Evolutionary conservation across 1,284 basidiomycete species (phyloP).

Genomic region (Cryptococcus floricola): DNA sequence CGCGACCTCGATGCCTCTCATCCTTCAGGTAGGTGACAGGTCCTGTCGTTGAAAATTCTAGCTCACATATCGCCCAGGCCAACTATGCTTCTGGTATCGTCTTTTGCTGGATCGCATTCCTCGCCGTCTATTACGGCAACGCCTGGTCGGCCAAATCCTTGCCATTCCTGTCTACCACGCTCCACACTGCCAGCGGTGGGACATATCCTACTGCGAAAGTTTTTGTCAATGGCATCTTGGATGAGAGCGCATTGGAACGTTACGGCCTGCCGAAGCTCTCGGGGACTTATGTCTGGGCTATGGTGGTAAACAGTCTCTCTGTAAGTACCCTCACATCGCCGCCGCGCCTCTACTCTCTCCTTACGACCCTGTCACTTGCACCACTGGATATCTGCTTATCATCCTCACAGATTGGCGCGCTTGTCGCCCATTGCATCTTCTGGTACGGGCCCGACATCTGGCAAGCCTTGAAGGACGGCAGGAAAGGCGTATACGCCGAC

Average conservation of each 20-base stretch:
- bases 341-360: no score
- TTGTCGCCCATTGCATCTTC: slow-evolving; percentile 56
- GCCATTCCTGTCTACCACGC: slow-evolving; percentile 16
- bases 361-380: no score
- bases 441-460: slow-evolving; percentile 36
- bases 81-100: slow-evolving; percentile 18
- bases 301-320: slow-evolving; percentile 63
- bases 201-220: slow-evolving; percentile 51
- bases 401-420: slow-evolving; percentile 53
- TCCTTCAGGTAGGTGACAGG: slow-evolving; percentile 13
- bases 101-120: slow-evolving; percentile 25
- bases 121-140: slow-evolving; percentile 33
- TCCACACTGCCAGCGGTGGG: slow-evolving; percentile 12
- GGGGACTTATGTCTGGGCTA: slow-evolving; percentile 58
- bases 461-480: slow-evolving; percentile 53
- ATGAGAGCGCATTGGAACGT: slow-evolving; percentile 23
- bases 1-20: no score
- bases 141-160: slow-evolving; percentile 12
- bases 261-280: slow-evolving; percentile 31
- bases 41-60: slow-evolving; percentile 13
- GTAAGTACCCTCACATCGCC: no score
- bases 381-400: no score
- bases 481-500: slow-evolving; percentile 55
- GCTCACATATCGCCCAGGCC: background rate
- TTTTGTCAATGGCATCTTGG: slow-evolving; percentile 19